These are phyloP conservation scores for Ligustrum vulgare DNA, from an alignment of 257 asterid genomes.

Conservation along the genomic window DNA sequence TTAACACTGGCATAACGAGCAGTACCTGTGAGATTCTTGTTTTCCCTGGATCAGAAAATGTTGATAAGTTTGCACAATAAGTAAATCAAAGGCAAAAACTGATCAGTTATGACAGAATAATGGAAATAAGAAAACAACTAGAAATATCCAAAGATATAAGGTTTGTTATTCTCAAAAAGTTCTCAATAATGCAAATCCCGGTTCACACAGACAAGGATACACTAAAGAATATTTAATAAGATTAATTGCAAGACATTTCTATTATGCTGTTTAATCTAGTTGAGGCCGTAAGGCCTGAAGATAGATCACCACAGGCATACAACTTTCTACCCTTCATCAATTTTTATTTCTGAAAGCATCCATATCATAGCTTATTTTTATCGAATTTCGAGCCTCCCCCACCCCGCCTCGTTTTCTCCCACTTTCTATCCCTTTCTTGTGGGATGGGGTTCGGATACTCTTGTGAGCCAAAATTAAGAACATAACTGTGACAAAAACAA, in stretches of 20 bases:
- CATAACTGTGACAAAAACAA: too few species aligned
- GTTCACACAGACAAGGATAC: constrained; percentile 17
- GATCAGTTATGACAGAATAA: not conserved
- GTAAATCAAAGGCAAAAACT: constrained; percentile 17
- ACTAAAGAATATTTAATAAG: not conserved
- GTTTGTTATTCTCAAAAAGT: not conserved
- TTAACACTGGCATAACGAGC: constrained; percentile 65
- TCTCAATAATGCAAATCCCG: constrained; percentile 1
- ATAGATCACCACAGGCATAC: not conserved
- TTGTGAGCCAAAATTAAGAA: not conserved
- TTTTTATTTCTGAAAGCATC: constrained; percentile 13
- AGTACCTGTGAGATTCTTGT: constrained; percentile 62
- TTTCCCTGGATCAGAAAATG: constrained; percentile 46
- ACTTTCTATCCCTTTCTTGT: not conserved
- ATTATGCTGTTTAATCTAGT: not conserved
- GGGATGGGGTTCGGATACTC: not conserved
- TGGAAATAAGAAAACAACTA: not conserved
- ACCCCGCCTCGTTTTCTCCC: not conserved
- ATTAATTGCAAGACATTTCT: not conserved
- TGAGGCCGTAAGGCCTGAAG: not conserved
- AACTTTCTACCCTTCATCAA: constrained; percentile 5
- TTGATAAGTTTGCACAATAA: constrained; percentile 15
- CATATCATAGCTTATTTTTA: not conserved
- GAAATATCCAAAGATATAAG: not conserved
- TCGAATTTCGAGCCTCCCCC: not conserved